Base-by-base conservation (phyloP, 805 yeast genomes). In the Zygotorulaspora sp. region DNA sequence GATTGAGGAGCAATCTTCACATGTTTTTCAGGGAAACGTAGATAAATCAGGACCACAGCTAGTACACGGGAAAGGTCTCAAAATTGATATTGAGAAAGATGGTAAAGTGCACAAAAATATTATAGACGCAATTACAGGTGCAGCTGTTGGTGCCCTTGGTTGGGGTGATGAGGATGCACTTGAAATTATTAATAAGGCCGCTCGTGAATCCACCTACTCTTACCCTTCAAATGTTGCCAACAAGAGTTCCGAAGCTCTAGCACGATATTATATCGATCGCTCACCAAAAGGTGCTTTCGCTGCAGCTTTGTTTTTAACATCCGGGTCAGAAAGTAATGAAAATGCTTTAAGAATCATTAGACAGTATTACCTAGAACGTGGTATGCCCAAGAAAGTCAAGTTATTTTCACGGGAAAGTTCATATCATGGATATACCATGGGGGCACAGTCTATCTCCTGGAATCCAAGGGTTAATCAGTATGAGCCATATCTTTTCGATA, bases 321-420 rank as follows among this genome's bases (percentile, higher is more conserved):
- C 81, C 3, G 87, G 87, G 11, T 67, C 83, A 19, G 85, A 78
- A 58, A 75, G 81, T 26, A 78, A 77, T 54, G 85, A 79, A 54
- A 79, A 78, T 30, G 81, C 82, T 4, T 47, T 79, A 55, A 78
- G 76, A 57, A 74, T 79, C 42, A 73, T 75, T 17, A 61, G 64
- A 47, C 75, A 71, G 50, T 71, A 70, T 45, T 65, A 61, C 43
- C 47, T 64, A 35, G 76, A 71, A 50, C 65, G 57, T 18, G 72
- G 72, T 22, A 66, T 67, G 36, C 53, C 63, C 8, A 55, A 62
- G 30, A 67, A 73, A 51, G 50, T 50, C 44, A 66, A 68, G 38
- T 59, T 67, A 36, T 68, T 72, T 38, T 56, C 70, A 13, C 62
- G 77, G 48, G 56, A 62, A 26, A 63, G 57, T 48, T 61, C 74